Evolutionary conservation across 306 rosid genomes (phyloP), one percentile per base, ranked within the genome.

Genomic region (Lathyrus tuberosus): DNA sequence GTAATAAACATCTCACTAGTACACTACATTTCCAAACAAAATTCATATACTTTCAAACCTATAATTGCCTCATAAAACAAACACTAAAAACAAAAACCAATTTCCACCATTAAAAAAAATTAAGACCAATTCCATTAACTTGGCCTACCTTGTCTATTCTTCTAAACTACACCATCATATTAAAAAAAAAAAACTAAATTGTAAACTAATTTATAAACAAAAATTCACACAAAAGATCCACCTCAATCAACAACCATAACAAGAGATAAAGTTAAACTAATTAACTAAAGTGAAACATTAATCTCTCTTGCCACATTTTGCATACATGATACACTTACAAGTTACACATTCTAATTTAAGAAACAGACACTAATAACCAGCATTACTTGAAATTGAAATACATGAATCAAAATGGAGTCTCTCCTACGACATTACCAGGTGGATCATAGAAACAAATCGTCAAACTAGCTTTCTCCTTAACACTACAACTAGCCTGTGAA

Each of bases 361-460:
- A 41, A 7, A 43, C 24, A 7, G 10, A 1, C 1, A 35, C 10
- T 35, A 35, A 35, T 35, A 35, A 6, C 10, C 6, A 35, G 3
- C 40, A 35, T 35, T 35, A 35, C 40, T 35, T 35, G 40, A 35
- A 35, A 7, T 7, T 8, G 10, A 17, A 51, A 52, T 3, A 31
- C 37, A 69, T n/a, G 8, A 15, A 51, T 16, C 81, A 88, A 43
- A 78, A 95, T 0, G 99, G 99, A 57, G 44, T 71, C 41, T 91
- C 96, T 3, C 98, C 98, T 1, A 83, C 26, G 14, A 82, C 65
- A 60, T 90, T 90, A 0, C 96, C 98, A 0, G 96, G 94, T 6
- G 98, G 98, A 37, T 76, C 73, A 38, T 92, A 92, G 70, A 88
- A 84, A 31, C 98, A 92, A 17, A 92, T 80, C 20, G 90, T 81